Evolutionary conservation across 2,329 filamentous ascomycete species (phyloP).

Genomic region (Cercospora canescens): DNA sequence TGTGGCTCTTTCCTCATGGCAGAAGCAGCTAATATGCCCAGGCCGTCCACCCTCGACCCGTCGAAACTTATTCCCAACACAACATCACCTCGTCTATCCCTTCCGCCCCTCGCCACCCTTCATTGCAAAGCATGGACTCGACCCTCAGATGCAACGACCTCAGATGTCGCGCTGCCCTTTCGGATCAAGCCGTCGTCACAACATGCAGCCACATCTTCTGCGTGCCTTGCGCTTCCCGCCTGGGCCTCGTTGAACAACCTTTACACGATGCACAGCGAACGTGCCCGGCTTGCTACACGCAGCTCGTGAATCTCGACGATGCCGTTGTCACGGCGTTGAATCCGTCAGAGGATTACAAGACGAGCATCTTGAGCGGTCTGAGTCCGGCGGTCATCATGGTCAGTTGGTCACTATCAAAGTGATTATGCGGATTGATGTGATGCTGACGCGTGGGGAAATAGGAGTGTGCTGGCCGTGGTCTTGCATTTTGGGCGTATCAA

Average conservation of each 20-base stretch:
- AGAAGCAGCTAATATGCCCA: background rate
- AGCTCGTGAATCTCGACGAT: constrained; percentile 71
- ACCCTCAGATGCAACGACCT: constrained; percentile 76
- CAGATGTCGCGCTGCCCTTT: constrained; percentile 70
- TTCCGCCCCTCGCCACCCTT: background rate
- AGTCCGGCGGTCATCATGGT: constrained; percentile 75
- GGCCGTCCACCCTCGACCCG: background rate
- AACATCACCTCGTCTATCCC: background rate
- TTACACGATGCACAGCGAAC: constrained; percentile 48
- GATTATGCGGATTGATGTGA: background rate
- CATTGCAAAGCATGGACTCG: constrained; percentile 83
- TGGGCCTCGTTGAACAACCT: constrained; percentile 55
- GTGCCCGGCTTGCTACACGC: constrained; percentile 76
- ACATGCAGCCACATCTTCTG: constrained; percentile 95
- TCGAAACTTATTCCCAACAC: background rate
- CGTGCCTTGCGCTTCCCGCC: constrained; percentile 65
- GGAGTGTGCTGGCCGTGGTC: constrained; percentile 72
- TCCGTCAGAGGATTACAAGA: constrained; percentile 87
- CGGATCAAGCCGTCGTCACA: constrained; percentile 75
- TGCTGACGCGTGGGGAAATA: background rate
- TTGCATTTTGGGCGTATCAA: constrained; percentile 87
- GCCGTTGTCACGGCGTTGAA: constrained; percentile 70
- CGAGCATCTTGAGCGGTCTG: constrained; percentile 78
- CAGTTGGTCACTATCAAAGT: constrained; percentile 35
- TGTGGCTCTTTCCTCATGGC: background rate